Conservation (phyloP, 2,329 filamentous ascomycete species). For the Colletotrichum ledebouriae region DNA sequence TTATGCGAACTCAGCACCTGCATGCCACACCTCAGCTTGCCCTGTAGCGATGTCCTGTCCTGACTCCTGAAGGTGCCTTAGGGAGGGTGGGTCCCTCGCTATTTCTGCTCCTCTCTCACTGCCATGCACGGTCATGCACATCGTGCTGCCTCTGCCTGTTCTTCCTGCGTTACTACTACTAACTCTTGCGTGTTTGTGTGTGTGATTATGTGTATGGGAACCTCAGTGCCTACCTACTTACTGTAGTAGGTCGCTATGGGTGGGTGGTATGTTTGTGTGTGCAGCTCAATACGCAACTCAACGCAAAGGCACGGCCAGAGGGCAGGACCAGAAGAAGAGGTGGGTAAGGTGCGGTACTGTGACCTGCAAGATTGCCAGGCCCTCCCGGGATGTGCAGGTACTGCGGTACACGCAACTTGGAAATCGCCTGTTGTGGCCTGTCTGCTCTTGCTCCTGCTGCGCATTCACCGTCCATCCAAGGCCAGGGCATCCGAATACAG, state of each 20-base stretch:
- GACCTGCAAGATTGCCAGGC: conserved; percentile 14
- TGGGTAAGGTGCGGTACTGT: background rate
- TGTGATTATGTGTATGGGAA: no score
- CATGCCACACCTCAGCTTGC: conserved; percentile 40
- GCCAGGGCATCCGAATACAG: conserved; percentile 9
- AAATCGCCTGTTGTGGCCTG: background rate
- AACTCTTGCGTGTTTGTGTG: no score
- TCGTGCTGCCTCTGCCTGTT: background rate
- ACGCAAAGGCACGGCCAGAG: background rate
- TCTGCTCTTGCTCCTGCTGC: conserved; percentile 7
- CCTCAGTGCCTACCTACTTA: no score
- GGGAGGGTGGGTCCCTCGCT: background rate
- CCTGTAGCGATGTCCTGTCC: conserved; percentile 37
- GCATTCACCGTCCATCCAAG: conserved; percentile 23
- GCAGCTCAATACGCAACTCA: conserved; percentile 1
- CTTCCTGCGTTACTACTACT: background rate
- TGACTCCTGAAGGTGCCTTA: conserved; percentile 23
- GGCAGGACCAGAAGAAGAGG: background rate
- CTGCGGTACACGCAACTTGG: conserved; percentile 28
- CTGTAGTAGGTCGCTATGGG: no score
- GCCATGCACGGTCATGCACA: conserved; percentile 13
- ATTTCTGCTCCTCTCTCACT: background rate
- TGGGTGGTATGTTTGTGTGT: conserved; percentile 9
- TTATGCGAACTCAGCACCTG: conserved; percentile 37
- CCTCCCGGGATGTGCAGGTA: conserved; percentile 24